Evolutionary conservation across 75 land plant genomes (phyloP), one percentile per base, ranked within the genome.

Genomic region (Pinus tabuliformis): DNA sequence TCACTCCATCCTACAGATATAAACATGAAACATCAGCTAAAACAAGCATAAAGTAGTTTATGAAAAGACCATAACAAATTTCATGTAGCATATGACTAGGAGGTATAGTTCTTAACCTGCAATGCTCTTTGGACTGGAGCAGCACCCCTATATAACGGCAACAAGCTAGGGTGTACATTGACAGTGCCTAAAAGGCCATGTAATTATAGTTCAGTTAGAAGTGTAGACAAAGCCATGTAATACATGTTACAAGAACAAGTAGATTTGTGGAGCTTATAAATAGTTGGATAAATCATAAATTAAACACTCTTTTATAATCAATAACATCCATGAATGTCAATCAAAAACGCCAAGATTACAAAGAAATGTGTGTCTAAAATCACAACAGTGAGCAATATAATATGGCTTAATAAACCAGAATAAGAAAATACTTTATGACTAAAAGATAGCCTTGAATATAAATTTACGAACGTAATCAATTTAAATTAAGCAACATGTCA

Each of bases 81-180:
- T 42, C 52, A 9, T 68, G 52, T 42, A 68, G n/a, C 42, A n/a
- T 12, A 18, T n/a, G 22, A 66, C 39, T 18, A 18, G 49, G 9
- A 68, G 28, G 7, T 33, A 54, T 24, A 62, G n/a, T 56, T 60
- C n/a, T 54, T 36, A 78, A 94, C 97, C 92, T 92, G 95, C 73
- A 94, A 58, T 58, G 99, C 98, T 77, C 99, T 87, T 82, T 97
- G 99, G 62, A 97, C 99, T 73, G 99, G 99, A 60, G 99, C 99
- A 87, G 99, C 99, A 68, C 99, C 99, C 73, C 99, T 90, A 72
- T 97, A 97, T 21, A 91, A 72, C 62, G 99, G 99, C 28, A 97
- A 85, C 87, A 97, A 83, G 73, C 99, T 97, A 16, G 99, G 99
- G 79, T 97, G 99, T 73, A 97, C 89, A 79, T 97, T 97, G 17